These are phyloP conservation scores for Amauroascus verrucosus DNA, from an alignment of 2,329 filamentous ascomycete species.

Conservation along the genomic window DNA sequence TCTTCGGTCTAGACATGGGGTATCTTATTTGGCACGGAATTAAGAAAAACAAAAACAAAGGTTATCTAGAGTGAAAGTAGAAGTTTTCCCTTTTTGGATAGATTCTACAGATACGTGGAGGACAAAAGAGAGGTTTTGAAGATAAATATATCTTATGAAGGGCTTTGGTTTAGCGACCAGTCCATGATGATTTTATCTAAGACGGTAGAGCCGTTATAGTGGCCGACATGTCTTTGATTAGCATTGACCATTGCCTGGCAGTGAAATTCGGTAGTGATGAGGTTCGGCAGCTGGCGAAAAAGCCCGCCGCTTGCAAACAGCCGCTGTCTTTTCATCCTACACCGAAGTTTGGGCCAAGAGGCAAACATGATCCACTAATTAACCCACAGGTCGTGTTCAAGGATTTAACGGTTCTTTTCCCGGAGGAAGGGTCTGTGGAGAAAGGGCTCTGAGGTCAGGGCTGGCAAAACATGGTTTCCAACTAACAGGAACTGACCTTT, in stretches of 20 bases:
- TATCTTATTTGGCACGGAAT: neutral
- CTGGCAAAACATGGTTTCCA: too few relatives aligned
- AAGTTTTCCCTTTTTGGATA: neutral
- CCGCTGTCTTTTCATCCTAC: too few relatives aligned
- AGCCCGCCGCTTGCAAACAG: neutral
- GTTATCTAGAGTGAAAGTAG: neutral
- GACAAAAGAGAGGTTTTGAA: neutral
- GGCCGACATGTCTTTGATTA: neutral
- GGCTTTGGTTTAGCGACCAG: neutral
- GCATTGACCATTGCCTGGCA: slow-evolving; percentile 1
- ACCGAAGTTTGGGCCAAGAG: neutral
- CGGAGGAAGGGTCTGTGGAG: neutral
- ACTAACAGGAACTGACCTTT: too few relatives aligned
- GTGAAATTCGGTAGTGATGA: slow-evolving; percentile 6
- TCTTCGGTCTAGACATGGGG: slow-evolving; percentile 2
- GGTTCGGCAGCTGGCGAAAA: neutral
- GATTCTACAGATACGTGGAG: neutral
- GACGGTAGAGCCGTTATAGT: neutral
- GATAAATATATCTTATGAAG: neutral
- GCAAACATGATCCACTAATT: neutral
- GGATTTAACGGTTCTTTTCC: neutral
- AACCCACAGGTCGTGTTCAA: neutral
- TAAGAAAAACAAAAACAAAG: neutral
- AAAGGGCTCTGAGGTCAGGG: neutral
- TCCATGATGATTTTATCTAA: slow-evolving; percentile 1